Evolutionary conservation across 345 rosid genomes (phyloP).

Genomic region (Salix exigua): DNA sequence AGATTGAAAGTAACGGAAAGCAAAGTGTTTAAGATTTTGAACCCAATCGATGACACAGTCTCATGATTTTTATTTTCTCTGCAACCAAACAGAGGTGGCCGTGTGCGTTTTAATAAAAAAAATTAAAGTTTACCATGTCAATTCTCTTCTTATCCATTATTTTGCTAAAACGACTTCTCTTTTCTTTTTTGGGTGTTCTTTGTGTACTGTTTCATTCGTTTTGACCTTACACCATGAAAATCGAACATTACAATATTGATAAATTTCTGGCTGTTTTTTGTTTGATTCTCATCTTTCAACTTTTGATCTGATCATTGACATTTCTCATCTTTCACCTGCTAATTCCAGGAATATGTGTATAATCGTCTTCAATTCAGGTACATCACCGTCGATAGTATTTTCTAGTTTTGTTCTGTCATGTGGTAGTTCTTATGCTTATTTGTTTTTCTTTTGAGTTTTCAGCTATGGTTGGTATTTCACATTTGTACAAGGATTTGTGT

Average conservation of each 20-base stretch:
- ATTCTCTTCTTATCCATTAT: not conserved
- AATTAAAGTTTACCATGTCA: not conserved
- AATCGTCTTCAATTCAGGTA: conserved; percentile 92
- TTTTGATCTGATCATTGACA: conserved; percentile 1
- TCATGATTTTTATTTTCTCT: not conserved
- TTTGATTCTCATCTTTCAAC: not conserved
- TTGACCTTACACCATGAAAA: not conserved
- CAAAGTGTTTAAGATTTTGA: not conserved
- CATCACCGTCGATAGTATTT: not conserved
- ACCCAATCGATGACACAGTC: not conserved
- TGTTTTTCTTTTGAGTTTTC: conserved; percentile 20
- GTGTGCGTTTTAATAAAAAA: not conserved
- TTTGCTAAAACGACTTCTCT: not conserved
- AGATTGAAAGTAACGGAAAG: not conserved
- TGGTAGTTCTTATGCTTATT: not conserved
- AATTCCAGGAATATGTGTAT: conserved; percentile 82
- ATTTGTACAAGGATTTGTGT: conserved; percentile 95
- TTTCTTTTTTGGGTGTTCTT: not conserved
- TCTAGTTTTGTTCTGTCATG: not conserved
- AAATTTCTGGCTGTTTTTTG: not conserved
- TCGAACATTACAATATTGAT: not conserved
- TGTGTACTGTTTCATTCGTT: conserved; percentile 12
- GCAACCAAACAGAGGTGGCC: not conserved
- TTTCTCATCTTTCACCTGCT: not conserved
- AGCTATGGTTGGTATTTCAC: conserved; percentile 99